Conservation (phyloP, 495 filamentous ascomycete genomes). For the Glonium stellatum region DNA sequence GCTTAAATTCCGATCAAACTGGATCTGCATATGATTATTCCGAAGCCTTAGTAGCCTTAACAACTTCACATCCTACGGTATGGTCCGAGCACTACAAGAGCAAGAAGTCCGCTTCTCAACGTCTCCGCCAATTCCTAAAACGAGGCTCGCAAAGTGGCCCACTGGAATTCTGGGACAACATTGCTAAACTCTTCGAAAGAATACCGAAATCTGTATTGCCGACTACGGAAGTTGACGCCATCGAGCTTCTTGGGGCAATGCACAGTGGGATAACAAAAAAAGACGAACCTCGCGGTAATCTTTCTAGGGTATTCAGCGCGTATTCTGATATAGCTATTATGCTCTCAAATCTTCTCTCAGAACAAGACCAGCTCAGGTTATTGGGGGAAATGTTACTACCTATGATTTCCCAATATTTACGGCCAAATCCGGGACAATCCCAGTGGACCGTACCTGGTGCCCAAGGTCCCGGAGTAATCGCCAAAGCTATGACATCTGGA, state of each 20-base stretch:
- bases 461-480: slow-evolving; percentile 38
- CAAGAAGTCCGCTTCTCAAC: slow-evolving; percentile 58
- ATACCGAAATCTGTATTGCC: slow-evolving; percentile 52
- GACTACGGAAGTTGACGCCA: slow-evolving; percentile 42
- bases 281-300: slow-evolving; percentile 64
- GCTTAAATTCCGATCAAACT: slow-evolving; percentile 58
- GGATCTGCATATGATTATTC: slow-evolving; percentile 67
- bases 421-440: slow-evolving; percentile 38
- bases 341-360: slow-evolving; percentile 41
- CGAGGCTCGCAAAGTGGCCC: slow-evolving; percentile 72
- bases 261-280: slow-evolving; percentile 61
- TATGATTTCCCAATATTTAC: slow-evolving; percentile 52
- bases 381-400: slow-evolving; percentile 47
- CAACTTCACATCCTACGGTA: slow-evolving; percentile 54
- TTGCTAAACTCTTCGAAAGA: slow-evolving; percentile 51
- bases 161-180: slow-evolving; percentile 61
- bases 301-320: slow-evolving; percentile 58
- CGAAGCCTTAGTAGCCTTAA: slow-evolving; percentile 55
- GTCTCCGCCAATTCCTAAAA: slow-evolving; percentile 66
- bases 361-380: slow-evolving; percentile 45
- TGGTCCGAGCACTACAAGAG: slow-evolving; percentile 65
- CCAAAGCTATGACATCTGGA: slow-evolving; percentile 37
- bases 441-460: slow-evolving; percentile 46
- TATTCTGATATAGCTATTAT: slow-evolving; percentile 57
- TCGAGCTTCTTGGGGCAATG: slow-evolving; percentile 55